These are phyloP conservation scores for Saccharum hybrid DNA, from an alignment of 202 grass and related monocot genomes.

Conservation along the genomic window DNA sequence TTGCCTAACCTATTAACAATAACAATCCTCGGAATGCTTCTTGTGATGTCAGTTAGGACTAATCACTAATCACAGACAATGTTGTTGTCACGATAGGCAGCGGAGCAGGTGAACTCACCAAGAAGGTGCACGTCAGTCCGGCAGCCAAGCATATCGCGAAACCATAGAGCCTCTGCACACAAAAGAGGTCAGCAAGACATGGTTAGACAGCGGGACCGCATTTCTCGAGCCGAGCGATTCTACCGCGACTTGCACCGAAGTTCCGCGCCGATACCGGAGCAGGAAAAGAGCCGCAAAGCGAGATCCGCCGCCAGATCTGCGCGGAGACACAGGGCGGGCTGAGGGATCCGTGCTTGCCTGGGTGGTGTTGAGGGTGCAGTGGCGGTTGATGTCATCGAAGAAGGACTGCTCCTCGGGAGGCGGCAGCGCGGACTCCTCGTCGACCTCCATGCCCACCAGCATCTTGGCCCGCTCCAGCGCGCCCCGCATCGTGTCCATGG, in stretches of 20 bases:
- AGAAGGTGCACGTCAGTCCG: conserved; percentile 80
- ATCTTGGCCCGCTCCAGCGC: conserved; percentile 97
- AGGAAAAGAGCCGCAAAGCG: background rate
- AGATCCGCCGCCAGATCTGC: conserved; percentile 41
- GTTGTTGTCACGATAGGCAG: background rate
- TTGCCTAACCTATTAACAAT: conserved; percentile 14
- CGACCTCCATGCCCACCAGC: conserved; percentile 92
- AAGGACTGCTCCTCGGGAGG: conserved; percentile 80
- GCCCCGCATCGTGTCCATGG: conserved; percentile 79
- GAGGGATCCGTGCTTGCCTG: conserved; percentile 53
- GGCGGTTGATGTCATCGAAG: conserved; percentile 86
- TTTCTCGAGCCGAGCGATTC: background rate
- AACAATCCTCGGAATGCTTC: background rate
- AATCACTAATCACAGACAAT: background rate
- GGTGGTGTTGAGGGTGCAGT: conserved; percentile 82
- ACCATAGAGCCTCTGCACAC: conserved; percentile 83
- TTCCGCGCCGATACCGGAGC: background rate
- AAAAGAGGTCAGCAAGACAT: conserved; percentile 15
- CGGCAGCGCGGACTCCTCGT: conserved; percentile 73
- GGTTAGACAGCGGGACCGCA: conserved; percentile 16
- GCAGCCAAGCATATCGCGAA: conserved; percentile 94
- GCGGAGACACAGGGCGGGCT: background rate
- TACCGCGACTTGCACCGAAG: background rate
- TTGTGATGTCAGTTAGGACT: background rate
- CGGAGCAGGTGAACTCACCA: conserved; percentile 58